These are phyloP conservation scores for Kwoniella shivajii DNA, from an alignment of 1,284 basidiomycete species.

Conservation along the genomic window DNA sequence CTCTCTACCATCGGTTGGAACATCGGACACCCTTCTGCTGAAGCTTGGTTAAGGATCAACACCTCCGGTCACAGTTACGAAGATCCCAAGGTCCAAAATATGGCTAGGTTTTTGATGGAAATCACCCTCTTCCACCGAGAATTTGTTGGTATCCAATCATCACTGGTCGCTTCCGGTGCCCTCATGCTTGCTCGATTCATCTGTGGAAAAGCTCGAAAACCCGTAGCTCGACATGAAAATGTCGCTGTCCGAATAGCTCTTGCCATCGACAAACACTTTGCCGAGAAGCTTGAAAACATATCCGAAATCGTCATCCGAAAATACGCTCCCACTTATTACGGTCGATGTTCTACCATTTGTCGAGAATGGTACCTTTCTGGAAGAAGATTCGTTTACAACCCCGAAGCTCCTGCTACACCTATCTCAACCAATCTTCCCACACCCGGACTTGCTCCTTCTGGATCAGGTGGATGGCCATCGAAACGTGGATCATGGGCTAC, in stretches of 20 bases:
- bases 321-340: conserved; percentile 93
- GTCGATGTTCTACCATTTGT: conserved; percentile 86
- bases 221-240: conserved; percentile 24
- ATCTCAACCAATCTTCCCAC: conserved; percentile 38
- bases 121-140: conserved; percentile 96
- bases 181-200: conserved; percentile 86
- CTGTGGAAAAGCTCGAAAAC: conserved; percentile 71
- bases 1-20: conserved; percentile 95
- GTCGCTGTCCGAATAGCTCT: conserved; percentile 61
- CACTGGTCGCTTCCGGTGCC: conserved; percentile 82
- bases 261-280: conserved; percentile 79
- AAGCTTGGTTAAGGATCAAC: conserved; percentile 83
- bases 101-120: conserved; percentile 97
- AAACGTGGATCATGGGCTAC: conserved; percentile 41
- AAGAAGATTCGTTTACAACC: conserved; percentile 53
- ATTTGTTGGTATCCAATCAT: conserved; percentile 83
- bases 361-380: conserved; percentile 80
- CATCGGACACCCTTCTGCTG: conserved; percentile 95
- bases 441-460: conserved; percentile 45
- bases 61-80: conserved; percentile 62
- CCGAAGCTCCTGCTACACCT: conserved; percentile 42
- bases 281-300: conserved; percentile 81
- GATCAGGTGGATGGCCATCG: conserved; percentile 34
- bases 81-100: conserved; percentile 85
- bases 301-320: conserved; percentile 95